A percentile compares a stretch with the other conserved stretches of the same genome.
Conservation (phyloP, 2,329 filamentous ascomycete genomes). For the Venturia oleaginea region DNA sequence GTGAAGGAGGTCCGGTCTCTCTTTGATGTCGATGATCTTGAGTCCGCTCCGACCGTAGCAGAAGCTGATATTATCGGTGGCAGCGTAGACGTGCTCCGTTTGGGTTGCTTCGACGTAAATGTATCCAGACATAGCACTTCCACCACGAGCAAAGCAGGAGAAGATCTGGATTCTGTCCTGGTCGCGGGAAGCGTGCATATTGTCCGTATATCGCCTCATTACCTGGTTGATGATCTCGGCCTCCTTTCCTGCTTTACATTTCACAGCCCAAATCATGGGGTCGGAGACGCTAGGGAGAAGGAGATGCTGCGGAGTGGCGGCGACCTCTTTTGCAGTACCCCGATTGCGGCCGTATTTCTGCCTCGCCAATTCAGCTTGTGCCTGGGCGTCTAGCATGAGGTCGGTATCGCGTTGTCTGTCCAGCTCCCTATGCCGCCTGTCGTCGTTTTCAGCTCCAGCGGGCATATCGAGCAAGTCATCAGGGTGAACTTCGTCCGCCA, state of each 20-base stretch:
- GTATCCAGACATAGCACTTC: slow-evolving; percentile 75
- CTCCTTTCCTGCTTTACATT: slow-evolving; percentile 92
- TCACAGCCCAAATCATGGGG: slow-evolving; percentile 89
- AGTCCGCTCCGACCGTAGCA: slow-evolving; percentile 84
- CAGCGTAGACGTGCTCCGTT: slow-evolving; percentile 75
- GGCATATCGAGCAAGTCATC: slow-evolving; percentile 74
- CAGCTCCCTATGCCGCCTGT: slow-evolving; percentile 86
- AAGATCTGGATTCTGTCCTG: slow-evolving; percentile 63
- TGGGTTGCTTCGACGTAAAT: slow-evolving; percentile 89
- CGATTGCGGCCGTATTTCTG: slow-evolving; percentile 80
- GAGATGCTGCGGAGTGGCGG: slow-evolving; percentile 73
- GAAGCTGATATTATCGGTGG: slow-evolving; percentile 76
- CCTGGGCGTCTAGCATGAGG: slow-evolving; percentile 83
- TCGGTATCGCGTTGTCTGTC: slow-evolving; percentile 85
- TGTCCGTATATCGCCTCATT: slow-evolving; percentile 80
- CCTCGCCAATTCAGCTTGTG: slow-evolving; percentile 76
- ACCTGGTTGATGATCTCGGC: slow-evolving; percentile 81
- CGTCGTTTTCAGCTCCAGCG: slow-evolving; percentile 71
- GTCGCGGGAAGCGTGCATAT: slow-evolving; percentile 60
- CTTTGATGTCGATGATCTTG: slow-evolving; percentile 85
- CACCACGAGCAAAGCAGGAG: slow-evolving; percentile 82
- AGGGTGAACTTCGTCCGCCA: slow-evolving; percentile 82
- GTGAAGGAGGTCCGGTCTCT: slow-evolving; percentile 92
- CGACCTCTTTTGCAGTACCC: slow-evolving; percentile 57
- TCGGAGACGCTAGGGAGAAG: slow-evolving; percentile 90